Conservation (phyloP, 108 stramenopile species). For the Craspedostauros australis region DNA sequence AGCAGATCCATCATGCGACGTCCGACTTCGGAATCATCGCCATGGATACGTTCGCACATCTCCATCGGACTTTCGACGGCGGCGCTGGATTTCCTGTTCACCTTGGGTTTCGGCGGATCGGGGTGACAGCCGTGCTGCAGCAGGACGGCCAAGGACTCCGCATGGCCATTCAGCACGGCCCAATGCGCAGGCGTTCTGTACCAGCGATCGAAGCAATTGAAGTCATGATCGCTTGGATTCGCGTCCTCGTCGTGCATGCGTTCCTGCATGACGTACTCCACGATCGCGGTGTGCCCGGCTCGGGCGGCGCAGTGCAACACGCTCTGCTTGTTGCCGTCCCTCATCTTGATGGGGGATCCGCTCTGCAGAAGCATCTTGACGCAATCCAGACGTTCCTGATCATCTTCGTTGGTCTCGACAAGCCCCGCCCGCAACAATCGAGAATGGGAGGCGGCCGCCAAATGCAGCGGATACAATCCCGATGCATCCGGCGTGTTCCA, state of each 20-base stretch:
- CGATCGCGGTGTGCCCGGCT: conserved; percentile 45
- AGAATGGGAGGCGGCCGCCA: conserved; percentile 53
- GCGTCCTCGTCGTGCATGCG: conserved; percentile 21
- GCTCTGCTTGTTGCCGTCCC: conserved; percentile 80
- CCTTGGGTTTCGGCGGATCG: conserved; percentile 42
- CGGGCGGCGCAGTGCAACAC: conserved; percentile 73
- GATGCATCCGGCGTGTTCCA: conserved; percentile 64
- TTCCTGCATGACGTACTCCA: conserved; percentile 38
- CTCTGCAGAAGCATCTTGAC: conserved; percentile 45
- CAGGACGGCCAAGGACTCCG: conserved; percentile 46
- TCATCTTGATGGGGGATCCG: conserved; percentile 56
- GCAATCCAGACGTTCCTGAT: conserved; percentile 40
- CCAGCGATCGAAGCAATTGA: conserved; percentile 55
- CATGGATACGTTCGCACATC: conserved; percentile 59
- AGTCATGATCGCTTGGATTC: neutral
- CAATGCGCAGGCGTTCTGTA: conserved; percentile 80
- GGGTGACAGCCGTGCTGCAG: conserved; percentile 59
- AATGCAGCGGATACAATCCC: conserved; percentile 62
- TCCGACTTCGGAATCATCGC: conserved; percentile 6
- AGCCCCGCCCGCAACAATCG: too few species aligned
- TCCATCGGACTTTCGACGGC: conserved; percentile 66
- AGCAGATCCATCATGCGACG: neutral
- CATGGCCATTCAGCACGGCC: conserved; percentile 72
- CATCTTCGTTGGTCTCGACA: conserved; percentile 28
- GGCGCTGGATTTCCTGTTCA: conserved; percentile 41